Percentiles rank a stretch among this genome's conserved stretches.
phyloP scores from a whole-genome alignment of 148 eudicot genomes.

The Chenopodium formosanum region DNA sequence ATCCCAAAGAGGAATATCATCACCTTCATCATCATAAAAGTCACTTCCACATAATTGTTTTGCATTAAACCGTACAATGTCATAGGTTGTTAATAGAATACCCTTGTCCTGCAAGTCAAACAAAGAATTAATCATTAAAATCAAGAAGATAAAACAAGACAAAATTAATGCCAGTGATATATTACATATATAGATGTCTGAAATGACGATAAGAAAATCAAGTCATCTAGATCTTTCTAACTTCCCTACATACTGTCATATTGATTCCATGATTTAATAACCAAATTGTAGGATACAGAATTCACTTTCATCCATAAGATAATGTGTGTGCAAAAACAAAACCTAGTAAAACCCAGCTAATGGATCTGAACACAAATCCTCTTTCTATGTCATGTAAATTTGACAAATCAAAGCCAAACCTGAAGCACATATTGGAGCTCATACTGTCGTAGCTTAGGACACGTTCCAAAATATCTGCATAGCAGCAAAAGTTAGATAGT shows the following conservation, averaged over 20 bases:
- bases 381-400: neutral
- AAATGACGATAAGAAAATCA: neutral
- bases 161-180: neutral
- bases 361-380: neutral
- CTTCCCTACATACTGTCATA: neutral
- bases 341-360: neutral
- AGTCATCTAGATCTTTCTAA: neutral
- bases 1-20: constrained; percentile 76
- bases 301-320: neutral
- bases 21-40: constrained; percentile 54
- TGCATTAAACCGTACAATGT: constrained; percentile 79
- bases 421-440: constrained; percentile 90
- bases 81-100: constrained; percentile 85
- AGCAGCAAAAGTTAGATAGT: constrained; percentile 3
- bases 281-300: neutral
- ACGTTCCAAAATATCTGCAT: constrained; percentile 76
- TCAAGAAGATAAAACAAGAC: neutral
- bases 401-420: constrained; percentile 42
- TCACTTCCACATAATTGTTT: constrained; percentile 58
- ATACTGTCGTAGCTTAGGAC: constrained; percentile 65
- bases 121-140: neutral
- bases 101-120: constrained; percentile 75
- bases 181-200: neutral
- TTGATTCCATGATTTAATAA: neutral
- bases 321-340: neutral